These are phyloP conservation scores for Scenedesmus sp. DNA, from an alignment of 163 green algal genomes.

Conservation along the genomic window DNA sequence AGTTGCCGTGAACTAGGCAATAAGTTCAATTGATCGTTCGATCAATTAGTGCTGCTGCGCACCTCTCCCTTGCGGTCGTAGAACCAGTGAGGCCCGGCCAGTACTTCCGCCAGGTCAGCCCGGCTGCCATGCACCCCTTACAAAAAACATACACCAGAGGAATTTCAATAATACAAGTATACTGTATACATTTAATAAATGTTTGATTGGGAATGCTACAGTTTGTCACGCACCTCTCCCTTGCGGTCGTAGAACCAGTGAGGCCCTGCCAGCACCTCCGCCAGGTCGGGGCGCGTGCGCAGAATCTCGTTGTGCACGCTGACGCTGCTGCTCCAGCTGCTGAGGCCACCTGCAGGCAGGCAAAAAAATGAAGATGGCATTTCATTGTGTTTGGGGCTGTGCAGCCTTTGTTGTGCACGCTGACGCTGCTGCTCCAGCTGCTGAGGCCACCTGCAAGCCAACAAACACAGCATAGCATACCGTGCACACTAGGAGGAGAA, in stretches of 20 bases:
- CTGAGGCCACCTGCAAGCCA: conserved; percentile 7
- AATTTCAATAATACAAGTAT: neutral
- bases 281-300: conserved; percentile 67
- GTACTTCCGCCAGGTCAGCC: neutral
- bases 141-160: neutral
- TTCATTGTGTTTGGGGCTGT: neutral
- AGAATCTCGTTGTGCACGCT: conserved; percentile 87
- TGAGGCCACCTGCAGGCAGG: conserved; percentile 27
- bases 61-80: conserved; percentile 89
- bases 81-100: conserved; percentile 57
- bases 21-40: too few species aligned
- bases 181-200: neutral
- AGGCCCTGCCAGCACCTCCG: conserved; percentile 57
- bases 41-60: conserved; percentile 53
- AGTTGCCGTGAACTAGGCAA: too few species aligned
- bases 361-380: neutral
- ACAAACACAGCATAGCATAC: neutral
- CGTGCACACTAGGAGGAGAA: too few species aligned
- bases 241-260: conserved; percentile 87
- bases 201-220: too few species aligned
- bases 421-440: conserved; percentile 46
- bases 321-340: conserved; percentile 48
- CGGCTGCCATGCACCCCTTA: neutral
- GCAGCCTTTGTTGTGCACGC: conserved; percentile 71
- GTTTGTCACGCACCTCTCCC: conserved; percentile 72